phyloP scores from a whole-genome alignment of 495 filamentous ascomycete species.

The Neurospora sp. region DNA sequence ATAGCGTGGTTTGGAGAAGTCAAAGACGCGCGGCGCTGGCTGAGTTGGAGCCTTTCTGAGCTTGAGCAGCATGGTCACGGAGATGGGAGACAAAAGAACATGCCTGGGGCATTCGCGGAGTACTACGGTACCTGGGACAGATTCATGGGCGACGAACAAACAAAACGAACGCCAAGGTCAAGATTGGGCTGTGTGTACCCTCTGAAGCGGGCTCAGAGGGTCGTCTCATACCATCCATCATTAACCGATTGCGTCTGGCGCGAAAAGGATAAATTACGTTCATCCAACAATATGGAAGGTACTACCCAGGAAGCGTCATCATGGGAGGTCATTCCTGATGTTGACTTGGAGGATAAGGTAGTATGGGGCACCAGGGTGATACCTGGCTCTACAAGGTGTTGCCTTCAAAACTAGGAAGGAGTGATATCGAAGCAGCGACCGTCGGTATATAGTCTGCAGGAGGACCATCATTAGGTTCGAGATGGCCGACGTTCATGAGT shows the following conservation, averaged over 20 bases:
- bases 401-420: neutral
- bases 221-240: neutral
- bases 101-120: neutral
- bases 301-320: neutral
- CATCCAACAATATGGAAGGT: neutral
- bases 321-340: too few relatives aligned
- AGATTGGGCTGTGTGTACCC: neutral
- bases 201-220: neutral
- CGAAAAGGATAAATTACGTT: neutral
- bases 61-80: neutral
- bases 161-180: neutral
- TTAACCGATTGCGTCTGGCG: neutral
- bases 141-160: neutral
- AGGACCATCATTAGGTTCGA: neutral
- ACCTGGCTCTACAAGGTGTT: neutral
- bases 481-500: neutral
- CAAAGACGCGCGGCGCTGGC: constrained; percentile 20
- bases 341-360: too few relatives aligned
- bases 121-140: neutral
- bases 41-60: constrained; percentile 26
- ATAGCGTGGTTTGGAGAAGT: constrained; percentile 18
- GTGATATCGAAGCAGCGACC: too few relatives aligned
- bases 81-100: neutral
- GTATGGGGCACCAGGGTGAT: neutral
- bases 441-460: neutral